Evolutionary conservation across 1,284 basidiomycete genomes (phyloP).

Genomic region (Rhodotorula mucilaginosa): DNA sequence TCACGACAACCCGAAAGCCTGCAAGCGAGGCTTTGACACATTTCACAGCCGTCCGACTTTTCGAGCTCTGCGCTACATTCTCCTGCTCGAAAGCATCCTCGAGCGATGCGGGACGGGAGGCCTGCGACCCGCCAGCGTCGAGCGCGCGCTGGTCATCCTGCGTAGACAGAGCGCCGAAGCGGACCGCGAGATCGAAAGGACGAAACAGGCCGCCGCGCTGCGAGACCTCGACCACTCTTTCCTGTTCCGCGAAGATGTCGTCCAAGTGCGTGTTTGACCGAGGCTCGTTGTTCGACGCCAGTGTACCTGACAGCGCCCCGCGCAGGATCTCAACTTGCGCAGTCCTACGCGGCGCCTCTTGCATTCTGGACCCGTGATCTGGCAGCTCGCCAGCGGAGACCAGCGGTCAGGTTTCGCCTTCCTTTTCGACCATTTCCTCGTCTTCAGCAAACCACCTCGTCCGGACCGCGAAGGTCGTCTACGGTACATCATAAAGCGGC

Average conservation of each 20-base stretch:
- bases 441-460: constrained; percentile 68
- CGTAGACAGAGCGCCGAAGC: constrained; percentile 67
- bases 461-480: constrained; percentile 58
- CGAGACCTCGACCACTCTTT: constrained; percentile 69
- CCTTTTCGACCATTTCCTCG: constrained; percentile 88
- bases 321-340: constrained; percentile 75
- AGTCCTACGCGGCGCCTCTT: constrained; percentile 78
- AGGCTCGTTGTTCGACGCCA: too few species aligned
- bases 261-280: too few species aligned
- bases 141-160: constrained; percentile 79
- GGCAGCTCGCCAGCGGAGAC: constrained; percentile 65
- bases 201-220: constrained; percentile 80
- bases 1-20: constrained; percentile 68
- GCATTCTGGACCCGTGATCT: constrained; percentile 72
- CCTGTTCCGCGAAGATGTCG: too few species aligned
- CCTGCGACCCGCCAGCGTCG: constrained; percentile 68
- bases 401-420: constrained; percentile 70
- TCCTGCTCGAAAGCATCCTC: constrained; percentile 75
- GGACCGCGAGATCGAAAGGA: constrained; percentile 73
- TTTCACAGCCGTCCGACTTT: constrained; percentile 87
- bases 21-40: constrained; percentile 76
- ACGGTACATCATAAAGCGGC: constrained; percentile 63
- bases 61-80: constrained; percentile 80
- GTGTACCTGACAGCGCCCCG: too few species aligned
- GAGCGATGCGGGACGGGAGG: constrained; percentile 67